A percentile compares a stretch with the other conserved stretches of the same genome.
These are phyloP conservation scores for Mesotaenium endlicherianum DNA, from an alignment of 139 green algal genomes.

Conservation along the genomic window DNA sequence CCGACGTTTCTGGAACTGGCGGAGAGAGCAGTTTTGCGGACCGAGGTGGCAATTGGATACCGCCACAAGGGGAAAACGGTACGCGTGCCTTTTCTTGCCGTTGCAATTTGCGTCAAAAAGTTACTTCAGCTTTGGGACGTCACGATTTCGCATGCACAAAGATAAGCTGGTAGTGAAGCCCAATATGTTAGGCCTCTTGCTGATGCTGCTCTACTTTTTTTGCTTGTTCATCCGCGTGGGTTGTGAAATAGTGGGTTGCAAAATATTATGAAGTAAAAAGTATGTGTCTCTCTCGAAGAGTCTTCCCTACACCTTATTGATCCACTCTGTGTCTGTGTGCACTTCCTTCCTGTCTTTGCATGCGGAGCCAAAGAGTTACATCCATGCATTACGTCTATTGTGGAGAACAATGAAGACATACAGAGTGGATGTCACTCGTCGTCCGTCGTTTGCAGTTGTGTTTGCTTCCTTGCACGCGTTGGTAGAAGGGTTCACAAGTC, in stretches of 20 bases:
- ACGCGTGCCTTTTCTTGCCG: not conserved
- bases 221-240: too few relatives aligned
- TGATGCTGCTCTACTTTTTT: not conserved
- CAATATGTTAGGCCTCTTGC: not conserved
- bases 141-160: not conserved
- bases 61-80: not conserved
- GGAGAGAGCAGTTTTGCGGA: conserved; percentile 1
- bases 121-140: not conserved
- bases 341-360: too few relatives aligned
- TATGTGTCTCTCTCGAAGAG: not conserved
- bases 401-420: not conserved
- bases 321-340: too few relatives aligned
- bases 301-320: too few relatives aligned
- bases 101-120: not conserved
- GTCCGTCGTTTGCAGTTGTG: not conserved
- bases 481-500: not conserved
- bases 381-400: not conserved
- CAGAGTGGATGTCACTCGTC: not conserved
- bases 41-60: conserved; percentile 36
- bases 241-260: too few relatives aligned
- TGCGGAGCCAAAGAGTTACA: too few relatives aligned
- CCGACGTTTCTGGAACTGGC: conserved; percentile 36
- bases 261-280: not conserved
- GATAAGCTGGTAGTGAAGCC: not conserved
- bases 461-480: not conserved